phyloP scores from a whole-genome alignment of 768 basidiomycete genomes.

The Artomyces pyxidatus region DNA sequence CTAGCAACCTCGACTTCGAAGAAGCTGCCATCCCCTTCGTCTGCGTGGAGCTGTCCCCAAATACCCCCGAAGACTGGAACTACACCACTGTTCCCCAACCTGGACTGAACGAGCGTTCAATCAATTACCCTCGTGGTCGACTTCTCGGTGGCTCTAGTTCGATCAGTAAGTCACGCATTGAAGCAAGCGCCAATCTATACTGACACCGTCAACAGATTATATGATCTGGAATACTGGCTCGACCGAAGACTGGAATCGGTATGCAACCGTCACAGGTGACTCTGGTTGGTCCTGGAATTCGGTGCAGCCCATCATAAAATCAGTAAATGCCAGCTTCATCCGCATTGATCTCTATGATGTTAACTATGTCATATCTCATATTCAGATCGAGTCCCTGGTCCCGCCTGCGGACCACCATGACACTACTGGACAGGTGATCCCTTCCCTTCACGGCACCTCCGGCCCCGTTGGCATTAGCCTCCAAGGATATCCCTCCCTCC shows the following conservation, averaged over 20 bases:
- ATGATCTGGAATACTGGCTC: slow-evolving; percentile 17
- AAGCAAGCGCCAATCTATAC: neutral
- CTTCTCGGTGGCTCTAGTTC: slow-evolving; percentile 19
- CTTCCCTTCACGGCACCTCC: slow-evolving; percentile 28
- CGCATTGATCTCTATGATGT: neutral
- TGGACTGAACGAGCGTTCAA: slow-evolving; percentile 11
- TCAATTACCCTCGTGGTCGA: slow-evolving; percentile 17
- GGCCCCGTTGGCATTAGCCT: slow-evolving; percentile 24
- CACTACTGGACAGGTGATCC: slow-evolving; percentile 29
- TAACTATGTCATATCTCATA: neutral
- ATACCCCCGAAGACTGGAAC: too few relatives aligned
- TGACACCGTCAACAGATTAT: slow-evolving; percentile 1
- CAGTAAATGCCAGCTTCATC: neutral
- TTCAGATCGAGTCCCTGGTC: slow-evolving; percentile 31
- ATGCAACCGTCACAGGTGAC: slow-evolving; percentile 11
- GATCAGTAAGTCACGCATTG: slow-evolving; percentile 7
- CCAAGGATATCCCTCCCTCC: neutral
- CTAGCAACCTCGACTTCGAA: too few relatives aligned
- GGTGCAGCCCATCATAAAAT: slow-evolving; percentile 1
- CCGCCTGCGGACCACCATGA: slow-evolving; percentile 32
- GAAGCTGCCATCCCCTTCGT: too few relatives aligned
- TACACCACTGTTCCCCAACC: slow-evolving; percentile 19
- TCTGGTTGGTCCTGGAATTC: slow-evolving; percentile 7
- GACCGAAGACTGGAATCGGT: slow-evolving; percentile 14
- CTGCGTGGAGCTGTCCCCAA: too few relatives aligned